These are phyloP conservation scores for Rhizoclosmatium sp. DNA, from an alignment of 192 early-diverging fungal species.

Conservation along the genomic window DNA sequence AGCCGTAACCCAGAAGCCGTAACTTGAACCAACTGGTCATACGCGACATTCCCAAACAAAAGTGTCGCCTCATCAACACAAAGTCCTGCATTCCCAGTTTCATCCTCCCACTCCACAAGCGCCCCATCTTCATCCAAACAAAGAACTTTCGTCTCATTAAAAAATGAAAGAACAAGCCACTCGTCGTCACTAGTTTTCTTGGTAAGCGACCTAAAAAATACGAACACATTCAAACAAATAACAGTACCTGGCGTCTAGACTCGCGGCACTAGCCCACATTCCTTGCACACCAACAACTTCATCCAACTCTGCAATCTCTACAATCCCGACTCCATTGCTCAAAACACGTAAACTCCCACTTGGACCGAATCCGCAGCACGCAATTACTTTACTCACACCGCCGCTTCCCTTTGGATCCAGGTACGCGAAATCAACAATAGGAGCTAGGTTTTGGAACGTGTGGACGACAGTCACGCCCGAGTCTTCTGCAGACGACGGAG, in stretches of 20 bases:
- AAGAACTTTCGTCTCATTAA: conserved; percentile 67
- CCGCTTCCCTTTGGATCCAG: conserved; percentile 62
- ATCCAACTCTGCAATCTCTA: conserved; percentile 63
- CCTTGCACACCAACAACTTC: conserved; percentile 73
- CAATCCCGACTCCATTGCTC: conserved; percentile 88
- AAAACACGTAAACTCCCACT: conserved; percentile 83
- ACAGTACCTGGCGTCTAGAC: conserved; percentile 54
- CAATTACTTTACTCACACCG: conserved; percentile 76
- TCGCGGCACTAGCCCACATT: conserved; percentile 74
- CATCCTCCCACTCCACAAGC: conserved; percentile 51
- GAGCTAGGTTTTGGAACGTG: conserved; percentile 78
- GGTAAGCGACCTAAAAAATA: neutral
- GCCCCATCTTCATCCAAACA: conserved; percentile 55
- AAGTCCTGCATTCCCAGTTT: conserved; percentile 27
- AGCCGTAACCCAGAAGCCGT: conserved; percentile 47
- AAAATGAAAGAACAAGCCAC: conserved; percentile 69
- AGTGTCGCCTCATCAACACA: conserved; percentile 51
- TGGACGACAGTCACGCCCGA: conserved; percentile 62
- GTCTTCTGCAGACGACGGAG: conserved; percentile 44
- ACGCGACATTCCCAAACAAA: conserved; percentile 50
- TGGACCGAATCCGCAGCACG: conserved; percentile 81
- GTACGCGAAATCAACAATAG: conserved; percentile 85
- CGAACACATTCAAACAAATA: neutral
- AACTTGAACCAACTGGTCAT: conserved; percentile 69
- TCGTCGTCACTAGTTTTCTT: conserved; percentile 47